Evolutionary conservation across 2,329 filamentous ascomycete species (phyloP), one percentile per base, ranked within the genome.

Genomic region (Scedosporium aurantiacum): DNA sequence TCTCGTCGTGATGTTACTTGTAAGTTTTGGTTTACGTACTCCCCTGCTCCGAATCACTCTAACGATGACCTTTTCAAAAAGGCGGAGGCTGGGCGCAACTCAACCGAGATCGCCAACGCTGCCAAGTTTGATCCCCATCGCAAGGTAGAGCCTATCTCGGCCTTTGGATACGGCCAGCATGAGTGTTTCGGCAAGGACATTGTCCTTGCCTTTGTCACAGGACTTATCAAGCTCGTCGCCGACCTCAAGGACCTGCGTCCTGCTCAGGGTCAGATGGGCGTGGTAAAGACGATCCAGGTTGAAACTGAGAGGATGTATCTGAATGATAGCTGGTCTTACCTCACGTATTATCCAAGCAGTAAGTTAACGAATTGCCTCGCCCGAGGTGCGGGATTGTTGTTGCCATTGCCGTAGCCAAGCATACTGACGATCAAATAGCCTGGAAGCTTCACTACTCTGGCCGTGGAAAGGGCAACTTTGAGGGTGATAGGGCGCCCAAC

Each of bases 251-350:
- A 76, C 45, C 70, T 80, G 1, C 75, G 78, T 5, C 74, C 74
- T 0, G 78, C 78, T 0, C 76, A 76, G 1, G 77, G 76, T 0
- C 69, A 70, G 57, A 78, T 78, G 73, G 78, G 77, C 1, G 61
- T 68, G 56, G 72, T 79, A 63, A 79, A 78, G 72, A 76, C 73
- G 1, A 74, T 80, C 65, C 66, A 64, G 0, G 68, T 77, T 16
- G 73, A 70, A 8, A 65, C 68, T 0, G 72, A 78, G 64, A 75
- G 73, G 64, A 71, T 70, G 7, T 79, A 77, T 61, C 71, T 79
- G 21, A 78, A 78, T 61, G 77, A 79, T 55, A 78, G 74, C 64
- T 79, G 78, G 75, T 78, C 76, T 1, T 75, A 74, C 56, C 71
- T 79, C 16, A 69, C 69, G 37, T 74, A 74, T 14, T 75, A 79